phyloP scores from a whole-genome alignment of 495 filamentous ascomycete genomes.

The Annulohypoxylon stygium region DNA sequence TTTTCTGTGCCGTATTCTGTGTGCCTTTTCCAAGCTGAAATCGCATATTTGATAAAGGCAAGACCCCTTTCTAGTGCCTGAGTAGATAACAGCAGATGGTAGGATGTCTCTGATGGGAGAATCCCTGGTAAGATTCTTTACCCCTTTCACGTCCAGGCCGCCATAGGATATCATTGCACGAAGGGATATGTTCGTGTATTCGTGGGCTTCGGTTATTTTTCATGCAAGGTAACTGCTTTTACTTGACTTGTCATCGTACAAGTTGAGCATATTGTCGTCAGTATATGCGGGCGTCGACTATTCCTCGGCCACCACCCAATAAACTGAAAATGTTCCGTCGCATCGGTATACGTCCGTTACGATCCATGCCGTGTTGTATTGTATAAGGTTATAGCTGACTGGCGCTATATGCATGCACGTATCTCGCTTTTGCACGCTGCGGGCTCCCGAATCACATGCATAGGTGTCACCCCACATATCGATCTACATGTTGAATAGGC shows the following conservation, averaged over 20 bases:
- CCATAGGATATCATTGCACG: neutral
- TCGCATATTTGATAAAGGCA: neutral
- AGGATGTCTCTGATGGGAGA: neutral
- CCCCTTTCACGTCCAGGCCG: neutral
- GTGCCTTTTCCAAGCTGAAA: neutral
- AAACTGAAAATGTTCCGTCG: neutral
- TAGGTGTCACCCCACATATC: constrained; percentile 8
- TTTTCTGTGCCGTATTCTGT: neutral
- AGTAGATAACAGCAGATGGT: neutral
- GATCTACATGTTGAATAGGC: neutral
- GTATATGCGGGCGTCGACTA: neutral
- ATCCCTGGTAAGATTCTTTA: neutral
- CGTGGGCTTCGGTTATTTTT: neutral
- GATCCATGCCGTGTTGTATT: neutral
- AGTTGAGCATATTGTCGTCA: neutral
- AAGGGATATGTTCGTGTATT: neutral
- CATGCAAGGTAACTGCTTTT: constrained; percentile 8
- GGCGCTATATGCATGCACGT: neutral
- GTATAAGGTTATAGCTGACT: too few relatives aligned
- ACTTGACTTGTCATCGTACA: neutral
- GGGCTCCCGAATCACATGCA: constrained; percentile 18
- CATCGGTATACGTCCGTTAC: constrained; percentile 1
- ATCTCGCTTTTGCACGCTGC: constrained; percentile 7
- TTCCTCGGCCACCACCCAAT: neutral
- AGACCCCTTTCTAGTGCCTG: neutral